These are phyloP conservation scores for Capsella rubella DNA, from an alignment of 441 rosid species.

Conservation along the genomic window DNA sequence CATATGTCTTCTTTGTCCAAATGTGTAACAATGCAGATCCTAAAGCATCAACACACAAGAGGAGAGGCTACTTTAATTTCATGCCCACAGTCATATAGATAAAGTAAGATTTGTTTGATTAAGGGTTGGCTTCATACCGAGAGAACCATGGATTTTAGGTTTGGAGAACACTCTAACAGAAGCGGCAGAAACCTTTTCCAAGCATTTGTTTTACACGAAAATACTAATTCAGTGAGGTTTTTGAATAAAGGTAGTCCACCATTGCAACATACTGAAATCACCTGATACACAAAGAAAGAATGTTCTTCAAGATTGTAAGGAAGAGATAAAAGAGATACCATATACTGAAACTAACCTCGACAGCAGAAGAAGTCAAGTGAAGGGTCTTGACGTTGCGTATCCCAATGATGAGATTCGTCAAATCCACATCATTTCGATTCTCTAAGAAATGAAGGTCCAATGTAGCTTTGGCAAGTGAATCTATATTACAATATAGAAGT, in stretches of 20 bases:
- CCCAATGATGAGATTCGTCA: not conserved
- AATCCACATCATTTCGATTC: not conserved
- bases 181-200: not conserved
- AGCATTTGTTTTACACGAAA: not conserved
- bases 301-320: not conserved
- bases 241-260: not conserved
- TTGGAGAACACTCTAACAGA: no score
- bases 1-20: no score
- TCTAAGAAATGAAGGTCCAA: not conserved
- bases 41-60: no score
- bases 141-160: no score
- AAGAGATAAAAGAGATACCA: not conserved
- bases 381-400: not conserved
- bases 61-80: no score
- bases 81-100: no score
- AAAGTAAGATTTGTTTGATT: no score
- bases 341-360: not conserved
- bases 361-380: not conserved
- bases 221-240: not conserved
- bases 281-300: not conserved
- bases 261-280: not conserved
- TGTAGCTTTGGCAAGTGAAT: conserved; percentile 11
- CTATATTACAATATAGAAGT: not conserved
- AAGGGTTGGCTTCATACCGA: no score
- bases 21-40: no score